A percentile compares a stretch with the other conserved stretches of the same genome.
These are phyloP conservation scores for Candida qinlingensis DNA, from an alignment of 805 yeast species.

Conservation along the genomic window DNA sequence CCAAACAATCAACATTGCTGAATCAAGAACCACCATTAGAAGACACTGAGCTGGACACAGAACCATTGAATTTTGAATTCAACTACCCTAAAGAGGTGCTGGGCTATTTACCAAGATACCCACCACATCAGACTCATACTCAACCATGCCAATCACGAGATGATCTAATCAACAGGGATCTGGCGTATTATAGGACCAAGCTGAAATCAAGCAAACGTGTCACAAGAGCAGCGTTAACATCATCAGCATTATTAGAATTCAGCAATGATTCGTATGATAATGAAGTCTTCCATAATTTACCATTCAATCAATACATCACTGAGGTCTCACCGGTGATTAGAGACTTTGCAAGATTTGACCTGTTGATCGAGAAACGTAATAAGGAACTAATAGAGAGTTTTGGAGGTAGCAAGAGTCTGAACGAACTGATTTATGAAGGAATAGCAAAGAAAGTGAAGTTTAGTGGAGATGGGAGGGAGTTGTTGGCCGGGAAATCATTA, in stretches of 20 bases:
- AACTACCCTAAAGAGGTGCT: conserved; percentile 25
- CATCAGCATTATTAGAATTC: conserved; percentile 5
- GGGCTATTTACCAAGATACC: conserved; percentile 5
- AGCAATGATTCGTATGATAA: conserved; percentile 8
- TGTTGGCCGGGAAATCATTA: no score
- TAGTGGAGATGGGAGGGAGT: no score
- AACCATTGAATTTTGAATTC: conserved; percentile 35
- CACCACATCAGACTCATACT: not conserved
- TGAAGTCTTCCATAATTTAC: conserved; percentile 13
- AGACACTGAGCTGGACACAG: conserved; percentile 26
- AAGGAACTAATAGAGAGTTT: not conserved
- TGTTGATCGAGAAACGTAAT: conserved; percentile 1
- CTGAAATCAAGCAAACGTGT: conserved; percentile 9
- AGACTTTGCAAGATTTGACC: conserved; percentile 19
- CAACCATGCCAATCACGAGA: not conserved
- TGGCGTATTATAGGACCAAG: conserved; percentile 12
- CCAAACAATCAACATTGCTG: conserved; percentile 10
- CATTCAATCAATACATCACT: conserved; percentile 6
- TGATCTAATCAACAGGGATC: conserved; percentile 11
- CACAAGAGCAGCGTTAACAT: conserved; percentile 10
- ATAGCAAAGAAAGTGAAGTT: no score
- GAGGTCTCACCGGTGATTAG: conserved; percentile 23
- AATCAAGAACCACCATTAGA: conserved; percentile 17
- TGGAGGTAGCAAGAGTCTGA: not conserved
- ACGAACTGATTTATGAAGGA: no score